Conservation (phyloP, 2,329 filamentous ascomycete species). For the Neocucurbitaria cava region DNA sequence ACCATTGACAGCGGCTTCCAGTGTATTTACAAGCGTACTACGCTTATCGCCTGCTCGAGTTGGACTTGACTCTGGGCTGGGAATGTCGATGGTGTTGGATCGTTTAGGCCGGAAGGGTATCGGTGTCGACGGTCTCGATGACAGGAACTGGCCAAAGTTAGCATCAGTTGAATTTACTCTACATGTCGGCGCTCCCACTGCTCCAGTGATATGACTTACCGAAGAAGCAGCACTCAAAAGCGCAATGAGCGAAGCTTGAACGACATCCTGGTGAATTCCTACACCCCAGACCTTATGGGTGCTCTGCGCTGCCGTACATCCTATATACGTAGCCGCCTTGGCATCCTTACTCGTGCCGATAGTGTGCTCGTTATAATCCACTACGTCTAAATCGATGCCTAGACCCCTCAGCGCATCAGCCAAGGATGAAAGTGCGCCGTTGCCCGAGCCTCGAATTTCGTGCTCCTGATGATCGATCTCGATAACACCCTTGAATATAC, state of each 20-base stretch:
- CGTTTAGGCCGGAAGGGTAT: constrained; percentile 66
- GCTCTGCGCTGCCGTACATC: constrained; percentile 75
- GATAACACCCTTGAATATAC: constrained; percentile 85
- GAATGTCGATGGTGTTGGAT: constrained; percentile 55
- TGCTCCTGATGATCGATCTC: constrained; percentile 82
- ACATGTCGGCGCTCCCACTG: not conserved
- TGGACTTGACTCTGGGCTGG: constrained; percentile 36
- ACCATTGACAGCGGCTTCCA: constrained; percentile 41
- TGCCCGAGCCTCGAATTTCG: constrained; percentile 79
- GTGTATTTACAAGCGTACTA: constrained; percentile 31
- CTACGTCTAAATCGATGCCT: constrained; percentile 86
- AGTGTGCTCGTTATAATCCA: constrained; percentile 95
- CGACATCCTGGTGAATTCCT: constrained; percentile 90
- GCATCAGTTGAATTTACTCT: not conserved
- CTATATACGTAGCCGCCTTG: constrained; percentile 95
- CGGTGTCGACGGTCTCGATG: constrained; percentile 73
- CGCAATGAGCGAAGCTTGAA: constrained; percentile 86
- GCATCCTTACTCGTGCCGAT: constrained; percentile 82
- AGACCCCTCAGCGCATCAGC: constrained; percentile 80
- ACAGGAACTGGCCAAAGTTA: constrained; percentile 67
- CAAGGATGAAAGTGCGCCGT: constrained; percentile 88
- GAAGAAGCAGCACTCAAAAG: constrained; percentile 84
- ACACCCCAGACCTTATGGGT: constrained; percentile 85
- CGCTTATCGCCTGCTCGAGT: constrained; percentile 12
- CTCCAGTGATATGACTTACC: constrained; percentile 60